A percentile compares a stretch with the other conserved stretches of the same genome.
phyloP scores from a whole-genome alignment of 129 eudicot species.

The Artemisia annua region DNA sequence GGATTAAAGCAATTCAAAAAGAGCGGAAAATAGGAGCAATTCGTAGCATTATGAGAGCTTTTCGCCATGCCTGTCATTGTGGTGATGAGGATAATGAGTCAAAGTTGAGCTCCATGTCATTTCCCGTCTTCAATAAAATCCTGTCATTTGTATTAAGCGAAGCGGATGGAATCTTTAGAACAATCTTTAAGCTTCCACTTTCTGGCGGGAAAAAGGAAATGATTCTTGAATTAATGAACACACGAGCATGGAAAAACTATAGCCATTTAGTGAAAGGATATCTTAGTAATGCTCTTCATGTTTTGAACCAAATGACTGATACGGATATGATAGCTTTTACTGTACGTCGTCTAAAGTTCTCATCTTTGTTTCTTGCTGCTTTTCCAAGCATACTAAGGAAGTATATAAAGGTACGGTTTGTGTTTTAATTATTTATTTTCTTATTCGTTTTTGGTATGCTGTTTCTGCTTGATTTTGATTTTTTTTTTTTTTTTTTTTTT shows the following conservation, averaged over 20 bases:
- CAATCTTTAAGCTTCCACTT: conserved; percentile 62
- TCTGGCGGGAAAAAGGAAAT: conserved; percentile 88
- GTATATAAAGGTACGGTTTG: conserved; percentile 71
- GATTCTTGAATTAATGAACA: conserved; percentile 50
- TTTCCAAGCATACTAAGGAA: conserved; percentile 86
- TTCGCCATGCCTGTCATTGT: conserved; percentile 84
- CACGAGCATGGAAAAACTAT: conserved; percentile 81
- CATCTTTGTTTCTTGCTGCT: conserved; percentile 86
- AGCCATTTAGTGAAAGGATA: conserved; percentile 81
- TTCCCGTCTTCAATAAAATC: conserved; percentile 83
- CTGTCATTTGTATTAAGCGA: conserved; percentile 70
- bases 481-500: too few relatives aligned
- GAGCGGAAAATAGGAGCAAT: conserved; percentile 66
- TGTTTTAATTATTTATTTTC: background rate
- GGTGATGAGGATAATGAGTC: conserved; percentile 75
- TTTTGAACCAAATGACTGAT: conserved; percentile 94
- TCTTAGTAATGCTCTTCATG: conserved; percentile 92
- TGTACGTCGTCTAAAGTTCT: conserved; percentile 60
- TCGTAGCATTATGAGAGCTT: conserved; percentile 82
- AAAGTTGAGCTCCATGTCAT: conserved; percentile 76
- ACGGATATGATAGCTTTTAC: conserved; percentile 82
- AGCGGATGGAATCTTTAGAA: conserved; percentile 86
- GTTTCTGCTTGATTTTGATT: background rate
- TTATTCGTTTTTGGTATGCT: background rate
- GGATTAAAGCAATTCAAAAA: conserved; percentile 61